phyloP scores from a whole-genome alignment of 1,139 yeast genomes.

The Ogataea hybrid region DNA sequence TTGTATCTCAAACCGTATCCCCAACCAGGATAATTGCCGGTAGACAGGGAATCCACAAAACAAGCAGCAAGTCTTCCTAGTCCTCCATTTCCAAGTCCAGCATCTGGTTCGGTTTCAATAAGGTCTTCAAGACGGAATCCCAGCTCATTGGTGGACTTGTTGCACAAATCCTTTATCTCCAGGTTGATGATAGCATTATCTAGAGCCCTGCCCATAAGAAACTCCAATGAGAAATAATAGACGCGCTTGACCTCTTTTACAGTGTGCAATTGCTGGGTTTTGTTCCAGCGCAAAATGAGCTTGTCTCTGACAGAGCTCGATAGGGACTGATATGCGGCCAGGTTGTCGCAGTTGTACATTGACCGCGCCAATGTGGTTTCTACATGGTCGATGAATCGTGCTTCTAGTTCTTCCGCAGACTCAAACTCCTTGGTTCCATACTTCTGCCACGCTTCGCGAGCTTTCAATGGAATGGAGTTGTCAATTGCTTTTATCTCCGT shows the following conservation, averaged over 20 bases:
- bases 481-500: constrained; percentile 84
- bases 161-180: constrained; percentile 37
- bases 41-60: constrained; percentile 83
- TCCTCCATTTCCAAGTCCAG: constrained; percentile 95
- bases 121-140: constrained; percentile 90
- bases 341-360: constrained; percentile 84
- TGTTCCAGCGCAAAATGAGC: constrained; percentile 84
- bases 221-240: constrained; percentile 84
- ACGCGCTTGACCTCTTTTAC: constrained; percentile 81
- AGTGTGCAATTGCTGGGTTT: constrained; percentile 89
- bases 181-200: constrained; percentile 91
- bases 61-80: constrained; percentile 94
- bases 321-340: constrained; percentile 92
- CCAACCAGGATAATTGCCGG: constrained; percentile 92
- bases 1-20: constrained; percentile 94
- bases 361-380: constrained; percentile 89
- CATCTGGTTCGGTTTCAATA: constrained; percentile 85
- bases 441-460: constrained; percentile 75
- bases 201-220: constrained; percentile 92
- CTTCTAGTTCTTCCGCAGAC: constrained; percentile 60
- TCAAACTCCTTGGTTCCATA: constrained; percentile 52
- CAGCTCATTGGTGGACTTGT: constrained; percentile 65
- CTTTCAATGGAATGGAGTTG: constrained; percentile 73
- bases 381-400: constrained; percentile 75
- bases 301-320: constrained; percentile 78